phyloP scores from a whole-genome alignment of 139 green algal genomes.

The Chlorella vulgaris region DNA sequence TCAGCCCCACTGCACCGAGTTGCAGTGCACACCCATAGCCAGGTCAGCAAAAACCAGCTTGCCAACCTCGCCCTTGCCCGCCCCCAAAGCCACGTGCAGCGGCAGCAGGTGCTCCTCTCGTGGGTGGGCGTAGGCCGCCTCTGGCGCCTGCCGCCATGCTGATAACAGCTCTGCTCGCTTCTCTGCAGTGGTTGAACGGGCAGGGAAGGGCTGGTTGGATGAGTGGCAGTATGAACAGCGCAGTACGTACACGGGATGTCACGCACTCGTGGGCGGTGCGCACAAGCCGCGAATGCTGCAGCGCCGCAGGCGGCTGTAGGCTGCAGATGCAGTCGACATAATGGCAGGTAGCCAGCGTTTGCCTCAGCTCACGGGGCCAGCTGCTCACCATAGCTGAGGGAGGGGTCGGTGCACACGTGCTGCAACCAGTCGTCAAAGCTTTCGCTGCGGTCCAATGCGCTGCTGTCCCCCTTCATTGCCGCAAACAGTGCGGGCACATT shows the following conservation, averaged over 20 bases:
- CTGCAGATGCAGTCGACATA: too few species aligned
- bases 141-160: slow-evolving; percentile 39
- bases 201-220: not conserved
- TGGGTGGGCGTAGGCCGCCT: slow-evolving; percentile 53
- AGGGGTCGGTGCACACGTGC: slow-evolving; percentile 10
- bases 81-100: slow-evolving; percentile 59
- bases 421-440: slow-evolving; percentile 59
- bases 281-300: too few species aligned
- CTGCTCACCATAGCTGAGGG: not conserved
- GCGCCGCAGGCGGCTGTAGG: too few species aligned
- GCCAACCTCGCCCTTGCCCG: slow-evolving; percentile 29
- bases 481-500: slow-evolving; percentile 53
- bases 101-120: slow-evolving; percentile 76
- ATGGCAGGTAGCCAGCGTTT: too few species aligned
- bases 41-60: slow-evolving; percentile 29
- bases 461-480: not conserved
- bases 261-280: too few species aligned
- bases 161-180: slow-evolving; percentile 32
- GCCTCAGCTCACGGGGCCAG: too few species aligned
- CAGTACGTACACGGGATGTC: too few species aligned
- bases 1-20: slow-evolving; percentile 18
- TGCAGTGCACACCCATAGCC: slow-evolving; percentile 32
- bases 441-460: not conserved
- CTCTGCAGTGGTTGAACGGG: not conserved
- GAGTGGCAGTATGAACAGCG: not conserved